A percentile compares a stretch with the other conserved stretches of the same genome.
phyloP scores from a whole-genome alignment of 345 rosid species.

The Cochlearia excelsa region DNA sequence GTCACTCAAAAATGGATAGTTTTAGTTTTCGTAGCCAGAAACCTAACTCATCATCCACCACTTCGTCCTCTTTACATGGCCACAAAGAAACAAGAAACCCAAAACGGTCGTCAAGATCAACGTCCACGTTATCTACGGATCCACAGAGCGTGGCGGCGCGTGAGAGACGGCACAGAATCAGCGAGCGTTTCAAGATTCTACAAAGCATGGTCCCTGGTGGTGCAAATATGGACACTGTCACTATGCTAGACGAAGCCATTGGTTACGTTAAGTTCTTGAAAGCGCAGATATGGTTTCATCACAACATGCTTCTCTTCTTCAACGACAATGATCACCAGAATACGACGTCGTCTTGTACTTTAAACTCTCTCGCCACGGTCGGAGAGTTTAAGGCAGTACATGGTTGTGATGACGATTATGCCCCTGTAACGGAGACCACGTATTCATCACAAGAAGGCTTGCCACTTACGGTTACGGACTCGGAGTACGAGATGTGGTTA shows the following conservation, averaged over 20 bases:
- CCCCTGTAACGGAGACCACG: conserved; percentile 13
- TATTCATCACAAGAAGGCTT: not conserved
- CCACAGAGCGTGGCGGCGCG: conserved; percentile 94
- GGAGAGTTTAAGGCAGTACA: conserved; percentile 9
- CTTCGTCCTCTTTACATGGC: conserved; percentile 39
- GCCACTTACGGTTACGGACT: conserved; percentile 5
- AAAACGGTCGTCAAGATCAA: conserved; percentile 34
- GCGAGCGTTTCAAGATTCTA: conserved; percentile 77
- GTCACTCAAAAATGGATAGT: conserved; percentile 16
- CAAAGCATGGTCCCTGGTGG: conserved; percentile 90
- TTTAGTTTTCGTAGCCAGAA: conserved; percentile 8
- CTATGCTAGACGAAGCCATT: conserved; percentile 87
- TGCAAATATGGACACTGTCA: conserved; percentile 81
- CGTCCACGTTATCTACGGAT: conserved; percentile 62
- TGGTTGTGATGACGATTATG: conserved; percentile 16
- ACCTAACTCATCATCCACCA: conserved; percentile 32
- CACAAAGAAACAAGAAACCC: conserved; percentile 17
- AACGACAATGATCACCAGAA: conserved; percentile 6
- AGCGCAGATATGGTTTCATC: conserved; percentile 74
- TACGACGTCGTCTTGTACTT: conserved; percentile 13
- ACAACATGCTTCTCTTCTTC: conserved; percentile 38
- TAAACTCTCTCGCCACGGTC: conserved; percentile 4
- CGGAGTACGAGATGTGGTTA: conserved; percentile 20
- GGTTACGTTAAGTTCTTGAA: conserved; percentile 84
- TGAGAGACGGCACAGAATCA: conserved; percentile 78